phyloP scores from a whole-genome alignment of 257 asterid genomes.

The Forsythia viridissima region DNA sequence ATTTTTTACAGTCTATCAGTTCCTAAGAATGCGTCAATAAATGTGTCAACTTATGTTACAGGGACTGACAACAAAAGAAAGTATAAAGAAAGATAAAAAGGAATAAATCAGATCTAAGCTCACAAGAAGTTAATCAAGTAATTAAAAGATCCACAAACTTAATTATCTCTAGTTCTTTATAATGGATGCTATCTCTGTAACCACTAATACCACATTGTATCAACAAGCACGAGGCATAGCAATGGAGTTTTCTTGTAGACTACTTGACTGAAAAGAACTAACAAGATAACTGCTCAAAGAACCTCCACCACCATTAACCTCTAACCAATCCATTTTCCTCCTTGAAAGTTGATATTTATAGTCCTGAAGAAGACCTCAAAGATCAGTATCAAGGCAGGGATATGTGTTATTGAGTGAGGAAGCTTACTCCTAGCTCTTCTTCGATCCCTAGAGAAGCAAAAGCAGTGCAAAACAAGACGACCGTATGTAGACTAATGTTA shows the following conservation, averaged over 20 bases:
- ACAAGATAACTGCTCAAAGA: neutral
- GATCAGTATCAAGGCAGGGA: neutral
- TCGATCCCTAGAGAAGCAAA: too few species aligned
- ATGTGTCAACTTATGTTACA: too few species aligned
- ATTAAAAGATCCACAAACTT: neutral
- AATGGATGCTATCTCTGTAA: neutral
- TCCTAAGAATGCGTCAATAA: neutral
- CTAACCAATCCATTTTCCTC: neutral
- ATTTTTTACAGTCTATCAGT: neutral
- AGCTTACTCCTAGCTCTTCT: too few species aligned
- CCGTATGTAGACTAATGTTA: too few species aligned
- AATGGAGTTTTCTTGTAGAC: neutral
- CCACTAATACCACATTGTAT: neutral
- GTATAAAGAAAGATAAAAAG: too few species aligned
- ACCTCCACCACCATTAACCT: neutral
- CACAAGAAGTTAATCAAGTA: neutral
- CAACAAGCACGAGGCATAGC: neutral
- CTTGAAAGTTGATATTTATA: neutral
- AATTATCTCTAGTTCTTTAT: neutral
- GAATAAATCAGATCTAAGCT: neutral
- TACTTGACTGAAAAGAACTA: neutral
- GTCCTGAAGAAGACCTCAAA: conserved; percentile 2
- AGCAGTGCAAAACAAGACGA: too few species aligned
- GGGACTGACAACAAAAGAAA: too few species aligned
- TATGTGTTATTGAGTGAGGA: too few species aligned